These are phyloP conservation scores for Nitzschia sp. DNA, from an alignment of 108 stramenopile species.

Conservation along the genomic window DNA sequence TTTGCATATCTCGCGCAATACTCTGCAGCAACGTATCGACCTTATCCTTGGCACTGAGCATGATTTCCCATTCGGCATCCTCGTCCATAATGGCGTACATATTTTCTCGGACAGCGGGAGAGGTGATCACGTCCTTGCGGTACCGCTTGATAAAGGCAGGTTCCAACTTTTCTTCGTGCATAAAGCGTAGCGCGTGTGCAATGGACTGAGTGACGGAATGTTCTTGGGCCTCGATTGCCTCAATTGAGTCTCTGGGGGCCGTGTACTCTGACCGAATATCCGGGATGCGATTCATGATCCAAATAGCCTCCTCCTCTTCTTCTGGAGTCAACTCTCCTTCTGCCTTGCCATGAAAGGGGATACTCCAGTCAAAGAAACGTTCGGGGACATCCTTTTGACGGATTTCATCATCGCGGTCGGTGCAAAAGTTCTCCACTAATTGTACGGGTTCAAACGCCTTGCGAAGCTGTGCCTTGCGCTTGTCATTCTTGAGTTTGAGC, in stretches of 20 bases:
- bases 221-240: conserved; percentile 53
- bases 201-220: conserved; percentile 65
- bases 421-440: conserved; percentile 90
- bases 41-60: conserved; percentile 64
- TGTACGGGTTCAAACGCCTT: conserved; percentile 88
- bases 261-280: conserved; percentile 63
- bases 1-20: conserved; percentile 29
- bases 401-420: conserved; percentile 88
- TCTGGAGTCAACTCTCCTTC: conserved; percentile 54
- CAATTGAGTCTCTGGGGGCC: conserved; percentile 43
- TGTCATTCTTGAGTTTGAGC: conserved; percentile 50
- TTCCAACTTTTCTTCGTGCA: conserved; percentile 80
- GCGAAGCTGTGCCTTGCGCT: conserved; percentile 76
- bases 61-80: conserved; percentile 79
- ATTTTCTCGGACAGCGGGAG: conserved; percentile 69
- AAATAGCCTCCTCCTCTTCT: conserved; percentile 77
- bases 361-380: conserved; percentile 81
- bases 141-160: conserved; percentile 84
- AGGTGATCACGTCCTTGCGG: conserved; percentile 72
- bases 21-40: conserved; percentile 56
- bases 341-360: conserved; percentile 42
- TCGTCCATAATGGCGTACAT: conserved; percentile 84
- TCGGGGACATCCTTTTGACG: conserved; percentile 75
- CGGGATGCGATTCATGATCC: conserved; percentile 81
- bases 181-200: conserved; percentile 65